Conservation (phyloP, 108 stramenopile genomes). For the Pelagomonas calceolata region DNA sequence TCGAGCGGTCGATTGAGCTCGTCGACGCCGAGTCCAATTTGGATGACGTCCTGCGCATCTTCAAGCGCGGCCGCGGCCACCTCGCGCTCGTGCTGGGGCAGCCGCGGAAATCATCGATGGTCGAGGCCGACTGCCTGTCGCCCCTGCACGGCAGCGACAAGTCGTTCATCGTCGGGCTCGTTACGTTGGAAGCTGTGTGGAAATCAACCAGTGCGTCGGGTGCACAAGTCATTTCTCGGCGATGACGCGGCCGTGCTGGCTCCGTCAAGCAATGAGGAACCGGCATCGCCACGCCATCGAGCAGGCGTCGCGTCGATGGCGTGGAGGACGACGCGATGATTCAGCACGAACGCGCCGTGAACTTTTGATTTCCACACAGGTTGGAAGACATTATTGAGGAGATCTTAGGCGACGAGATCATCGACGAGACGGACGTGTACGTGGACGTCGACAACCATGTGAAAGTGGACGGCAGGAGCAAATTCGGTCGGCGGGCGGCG, state of each 20-base stretch:
- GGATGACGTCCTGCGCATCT: constrained; percentile 71
- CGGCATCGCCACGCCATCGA: too few relatives aligned
- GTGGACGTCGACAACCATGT: constrained; percentile 51
- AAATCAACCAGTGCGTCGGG: too few relatives aligned
- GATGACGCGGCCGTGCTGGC: too few relatives aligned
- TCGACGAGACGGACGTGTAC: constrained; percentile 89
- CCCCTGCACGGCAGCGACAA: constrained; percentile 54
- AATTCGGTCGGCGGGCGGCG: too few relatives aligned
- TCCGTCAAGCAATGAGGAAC: too few relatives aligned
- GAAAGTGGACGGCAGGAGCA: constrained; percentile 27
- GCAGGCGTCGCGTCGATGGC: too few relatives aligned
- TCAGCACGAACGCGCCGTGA: too few relatives aligned
- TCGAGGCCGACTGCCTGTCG: constrained; percentile 74
- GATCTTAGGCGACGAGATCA: constrained; percentile 88
- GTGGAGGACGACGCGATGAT: too few relatives aligned
- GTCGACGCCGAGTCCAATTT: constrained; percentile 75
- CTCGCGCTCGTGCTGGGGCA: constrained; percentile 69
- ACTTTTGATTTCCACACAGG: too few relatives aligned
- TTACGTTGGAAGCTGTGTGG: too few relatives aligned
- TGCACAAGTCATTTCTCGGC: too few relatives aligned
- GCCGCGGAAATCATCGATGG: too few relatives aligned
- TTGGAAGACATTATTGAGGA: constrained; percentile 90
- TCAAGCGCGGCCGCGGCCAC: constrained; percentile 80
- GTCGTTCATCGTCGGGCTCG: constrained; percentile 56
- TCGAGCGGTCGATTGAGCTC: constrained; percentile 70